Base-by-base conservation (phyloP, 2,329 filamentous ascomycete genomes). In the Didymella glomerata region DNA sequence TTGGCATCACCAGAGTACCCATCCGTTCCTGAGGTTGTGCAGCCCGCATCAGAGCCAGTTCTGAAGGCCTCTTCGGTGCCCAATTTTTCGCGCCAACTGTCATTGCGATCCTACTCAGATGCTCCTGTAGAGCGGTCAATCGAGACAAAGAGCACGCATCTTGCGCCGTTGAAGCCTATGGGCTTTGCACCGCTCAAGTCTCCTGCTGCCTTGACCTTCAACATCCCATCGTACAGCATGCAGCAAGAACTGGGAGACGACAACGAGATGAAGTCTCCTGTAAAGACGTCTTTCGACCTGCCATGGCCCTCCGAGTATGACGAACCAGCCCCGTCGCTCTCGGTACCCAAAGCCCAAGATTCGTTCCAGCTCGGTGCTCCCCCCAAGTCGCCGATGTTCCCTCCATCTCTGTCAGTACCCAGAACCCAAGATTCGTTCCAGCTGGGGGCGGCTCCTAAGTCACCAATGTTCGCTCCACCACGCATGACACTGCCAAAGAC, bases 51-150 rank as follows among this genome's bases (percentile, higher is more conserved):
- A 18, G 66, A 66, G 42, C 51, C 60, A 27, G 47, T 45, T 22
- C 51, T 61, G 47, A 62, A 68, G 27, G 64, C 62, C 10, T 50
- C 65, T 1, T 44, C 65, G 7, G 69, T 76, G 16, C 73, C 75
- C 8, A 78, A 77, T 55, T 78, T 78, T 61, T 78, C 77, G 18
- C 74, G 77, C 18, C 76, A 77, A 57, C 63, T 79, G 10, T 72
- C 74, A 20, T 61, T 76, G 13, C 64, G 70, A 41, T 64, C 62
- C 8, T 55, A 63, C 16, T 61, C 68, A 25, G 54, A 60, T 36
- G 60, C 65, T 32, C 62, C 58, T 13, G 54, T 68, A n/a, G 24
- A 61, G 32, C 38, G 48, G 57, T 20, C 60, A 41, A 61, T 64
- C 47, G 41, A 62, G 50, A 60, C 42, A 24, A 60, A 48, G 48